phyloP scores from a whole-genome alignment of 148 eudicot species.

The Arctostaphylos glauca region DNA sequence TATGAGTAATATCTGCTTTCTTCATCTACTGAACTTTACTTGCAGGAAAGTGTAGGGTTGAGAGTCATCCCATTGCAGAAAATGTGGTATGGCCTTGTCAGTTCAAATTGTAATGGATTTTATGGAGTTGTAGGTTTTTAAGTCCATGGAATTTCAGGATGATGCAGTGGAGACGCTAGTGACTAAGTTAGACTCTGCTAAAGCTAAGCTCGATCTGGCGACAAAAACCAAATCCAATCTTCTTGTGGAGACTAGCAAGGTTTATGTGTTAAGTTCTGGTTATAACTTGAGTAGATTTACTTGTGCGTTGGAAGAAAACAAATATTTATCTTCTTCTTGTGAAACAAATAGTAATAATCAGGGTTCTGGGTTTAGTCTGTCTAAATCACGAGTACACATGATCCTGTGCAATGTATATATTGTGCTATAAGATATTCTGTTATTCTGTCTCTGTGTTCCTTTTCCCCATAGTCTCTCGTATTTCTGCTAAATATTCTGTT shows the following conservation, averaged over 20 bases:
- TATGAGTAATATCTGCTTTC: conserved; percentile 5
- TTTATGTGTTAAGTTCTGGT: conserved; percentile 10
- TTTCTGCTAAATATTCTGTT: background rate
- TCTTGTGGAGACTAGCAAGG: conserved; percentile 58
- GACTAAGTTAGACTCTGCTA: conserved; percentile 45
- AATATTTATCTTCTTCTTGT: background rate
- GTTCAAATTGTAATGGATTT: background rate
- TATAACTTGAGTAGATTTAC: conserved; percentile 6
- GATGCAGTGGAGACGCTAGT: conserved; percentile 28
- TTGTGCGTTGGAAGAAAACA: background rate
- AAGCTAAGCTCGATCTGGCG: conserved; percentile 53
- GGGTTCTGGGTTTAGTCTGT: background rate
- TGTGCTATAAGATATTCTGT: background rate
- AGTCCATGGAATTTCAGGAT: conserved; percentile 24
- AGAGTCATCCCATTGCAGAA: conserved; percentile 10
- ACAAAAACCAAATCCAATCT: conserved; percentile 36
- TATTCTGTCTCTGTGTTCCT: background rate
- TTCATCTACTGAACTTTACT: conserved; percentile 3
- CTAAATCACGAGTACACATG: background rate
- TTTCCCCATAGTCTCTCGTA: background rate
- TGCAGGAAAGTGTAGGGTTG: conserved; percentile 24
- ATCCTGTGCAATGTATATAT: background rate
- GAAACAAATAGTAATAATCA: background rate
- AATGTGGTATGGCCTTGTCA: conserved; percentile 19
- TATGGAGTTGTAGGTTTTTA: background rate